Evolutionary conservation across 768 basidiomycete species (phyloP), one percentile per base, ranked within the genome.

Genomic region (Leccinum longicurvipes): DNA sequence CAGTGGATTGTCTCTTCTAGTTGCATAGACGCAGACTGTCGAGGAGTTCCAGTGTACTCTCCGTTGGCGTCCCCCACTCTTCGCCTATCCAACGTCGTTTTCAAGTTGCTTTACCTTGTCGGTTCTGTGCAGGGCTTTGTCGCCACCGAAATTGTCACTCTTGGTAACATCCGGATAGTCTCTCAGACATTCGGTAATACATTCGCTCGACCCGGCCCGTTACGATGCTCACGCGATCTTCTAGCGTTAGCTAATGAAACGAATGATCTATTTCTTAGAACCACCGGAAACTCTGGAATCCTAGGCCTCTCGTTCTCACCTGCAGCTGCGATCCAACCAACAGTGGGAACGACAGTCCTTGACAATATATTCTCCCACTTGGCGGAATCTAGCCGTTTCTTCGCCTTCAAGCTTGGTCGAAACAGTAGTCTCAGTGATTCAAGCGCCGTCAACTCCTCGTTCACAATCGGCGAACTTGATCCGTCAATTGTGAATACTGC

Each of bases 81-180:
- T 36, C 65, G 54, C 12, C 24, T 68, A 46, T 73, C 78, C 21
- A 58, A 66, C 41, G 57, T 57, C 1, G 60, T 67, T 7, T 85
- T 85, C 67, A 66, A 68, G 28, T 70, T 84, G 24, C 29, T 63
- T 25, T 85, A 85, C 62, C 75, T 85, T n/a, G 64, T 73, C 23
- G 83, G 84, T 27, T 74, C 74, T 31, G 84, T 82, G 21, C 64
- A 71, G 36, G 83, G 84, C n/a, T 71, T 73, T 25, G 82, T 82
- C 9, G 79, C 66, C 8, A 74, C 71, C 21, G 84, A 84, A 50
- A 75, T 71, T 1, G 68, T 84, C 39, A 67, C 68, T 6, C 60
- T 83, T 10, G 82, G 81, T 9, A 51, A 67, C 6, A 79, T 75
- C 62, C 68, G 76, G 59, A 70, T 85, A 50, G 58, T 71, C 25